Conservation (phyloP, 2,329 filamentous ascomycete genomes). For the Alternaria infectoria region DNA sequence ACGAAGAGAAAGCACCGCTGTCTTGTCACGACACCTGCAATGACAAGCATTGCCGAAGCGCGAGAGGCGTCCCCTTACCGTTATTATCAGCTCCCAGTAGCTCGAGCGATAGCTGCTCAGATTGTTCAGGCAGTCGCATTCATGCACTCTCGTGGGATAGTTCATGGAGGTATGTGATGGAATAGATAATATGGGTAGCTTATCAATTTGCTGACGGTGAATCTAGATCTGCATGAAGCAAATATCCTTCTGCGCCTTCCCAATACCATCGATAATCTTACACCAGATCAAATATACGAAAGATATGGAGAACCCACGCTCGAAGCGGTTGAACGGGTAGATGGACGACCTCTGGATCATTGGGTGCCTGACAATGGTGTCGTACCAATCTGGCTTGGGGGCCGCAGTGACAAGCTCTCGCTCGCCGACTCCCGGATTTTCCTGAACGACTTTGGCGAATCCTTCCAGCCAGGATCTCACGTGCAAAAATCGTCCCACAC, state of each 20-base stretch:
- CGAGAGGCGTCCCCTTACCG: conserved; percentile 6
- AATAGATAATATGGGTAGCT: not conserved
- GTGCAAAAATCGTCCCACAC: not conserved
- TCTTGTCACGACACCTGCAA: conserved; percentile 45
- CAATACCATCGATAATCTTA: conserved; percentile 6
- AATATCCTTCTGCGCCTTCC: conserved; percentile 18
- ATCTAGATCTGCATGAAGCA: conserved; percentile 16
- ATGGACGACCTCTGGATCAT: conserved; percentile 12
- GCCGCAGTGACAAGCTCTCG: conserved; percentile 4
- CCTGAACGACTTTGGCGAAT: not conserved
- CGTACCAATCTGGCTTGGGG: conserved; percentile 14
- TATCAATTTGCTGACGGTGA: not conserved
- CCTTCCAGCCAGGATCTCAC: not conserved
- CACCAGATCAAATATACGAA: not conserved
- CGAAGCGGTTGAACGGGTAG: not conserved
- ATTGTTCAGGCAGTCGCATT: conserved; percentile 14
- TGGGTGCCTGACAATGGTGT: conserved; percentile 19
- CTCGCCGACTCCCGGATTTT: not conserved
- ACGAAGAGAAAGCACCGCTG: conserved; percentile 36
- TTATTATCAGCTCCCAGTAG: conserved; percentile 12
- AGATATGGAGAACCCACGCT: not conserved
- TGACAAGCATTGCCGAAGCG: conserved; percentile 24
- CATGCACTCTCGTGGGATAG: conserved; percentile 15
- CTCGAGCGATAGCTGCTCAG: conserved; percentile 16
- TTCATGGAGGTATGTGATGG: conserved; percentile 16